Evolutionary conservation across 495 filamentous ascomycete species (phyloP), one percentile per base, ranked within the genome.

Genomic region (Lindgomyces ingoldianus): DNA sequence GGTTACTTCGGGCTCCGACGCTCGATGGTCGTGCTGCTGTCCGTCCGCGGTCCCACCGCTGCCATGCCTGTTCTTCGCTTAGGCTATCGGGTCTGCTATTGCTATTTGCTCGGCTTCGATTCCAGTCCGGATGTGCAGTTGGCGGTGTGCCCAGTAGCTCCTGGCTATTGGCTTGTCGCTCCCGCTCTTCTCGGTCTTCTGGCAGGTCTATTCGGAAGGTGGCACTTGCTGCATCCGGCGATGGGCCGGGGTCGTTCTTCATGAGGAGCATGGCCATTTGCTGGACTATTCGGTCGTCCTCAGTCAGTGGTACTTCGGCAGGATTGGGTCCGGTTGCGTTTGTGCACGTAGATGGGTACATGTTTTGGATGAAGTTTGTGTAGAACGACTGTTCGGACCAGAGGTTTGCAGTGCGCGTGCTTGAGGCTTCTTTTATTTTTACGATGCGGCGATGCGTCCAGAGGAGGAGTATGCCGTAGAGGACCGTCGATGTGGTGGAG

Each of bases 211-310:
- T 68, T 14, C 58, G 41, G 67, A 72, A 72, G 2, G 72, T 73
- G 39, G 64, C 59, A n/a, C 64, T 65, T 8, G 66, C 60, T 14
- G 70, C 68, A 30, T 65, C 67, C 19, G 64, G 57, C 16, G 49
- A 62, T 2, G 70, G 61, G 21, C 63, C 59, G 2, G 70, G 33
- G 39, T 72, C 69, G 21, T 57, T 46, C 27, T 68, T 60, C 58
- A 62, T 68, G 42, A 73, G 61, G 18, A 77, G 68, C 45, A 73
- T 64, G 65, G 71, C 69, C 75, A 77, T 77, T 65, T 77, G 72
- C 62, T 70, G 67, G 19, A 70, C 70, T 26, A 73, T 70, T 59
- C 73, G 70, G 39, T 77, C 74, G 36, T 77, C 75, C 55, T 77
- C 75, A 11, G 65, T 72, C 26, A 73, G 53, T 14, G 49, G n/a